A percentile compares a stretch with the other conserved stretches of the same genome.
phyloP scores from a whole-genome alignment of 495 filamentous ascomycete species.

The Hypoxylon lienhwacheense region DNA sequence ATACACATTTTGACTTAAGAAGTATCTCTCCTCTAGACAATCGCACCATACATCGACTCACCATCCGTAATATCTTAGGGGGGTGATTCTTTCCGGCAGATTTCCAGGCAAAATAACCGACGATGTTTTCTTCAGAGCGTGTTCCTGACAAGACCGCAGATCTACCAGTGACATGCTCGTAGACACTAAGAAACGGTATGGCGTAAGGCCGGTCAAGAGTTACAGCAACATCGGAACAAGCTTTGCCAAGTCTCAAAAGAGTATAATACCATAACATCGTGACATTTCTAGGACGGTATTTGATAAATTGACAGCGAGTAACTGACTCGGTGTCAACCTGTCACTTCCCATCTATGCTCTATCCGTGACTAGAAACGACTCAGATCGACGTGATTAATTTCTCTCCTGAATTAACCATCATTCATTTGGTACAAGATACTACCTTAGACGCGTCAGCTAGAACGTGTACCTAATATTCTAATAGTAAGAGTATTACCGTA shows the following conservation, averaged over 20 bases:
- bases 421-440: conserved; percentile 10
- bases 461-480: not conserved
- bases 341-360: conserved; percentile 48
- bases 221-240: conserved; percentile 26
- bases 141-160: conserved; percentile 6
- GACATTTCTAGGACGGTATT: conserved; percentile 5
- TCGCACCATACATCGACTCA: not conserved
- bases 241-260: conserved; percentile 30
- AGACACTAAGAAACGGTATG: conserved; percentile 2
- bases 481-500: conserved; percentile 15
- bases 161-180: conserved; percentile 1
- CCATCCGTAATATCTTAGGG: conserved; percentile 6
- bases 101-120: conserved; percentile 3
- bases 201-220: conserved; percentile 4
- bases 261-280: conserved; percentile 8
- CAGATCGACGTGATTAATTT: conserved; percentile 43
- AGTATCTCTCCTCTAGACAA: not conserved
- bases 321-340: conserved; percentile 48
- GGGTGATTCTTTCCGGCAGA: conserved; percentile 16
- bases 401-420: conserved; percentile 19
- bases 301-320: conserved; percentile 47
- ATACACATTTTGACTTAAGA: conserved; percentile 15
- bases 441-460: conserved; percentile 22
- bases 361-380: conserved; percentile 45
- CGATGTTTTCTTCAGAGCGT: conserved; percentile 1